Evolutionary conservation across 257 asterid species (phyloP).

Genomic region (Gentiana dahurica): DNA sequence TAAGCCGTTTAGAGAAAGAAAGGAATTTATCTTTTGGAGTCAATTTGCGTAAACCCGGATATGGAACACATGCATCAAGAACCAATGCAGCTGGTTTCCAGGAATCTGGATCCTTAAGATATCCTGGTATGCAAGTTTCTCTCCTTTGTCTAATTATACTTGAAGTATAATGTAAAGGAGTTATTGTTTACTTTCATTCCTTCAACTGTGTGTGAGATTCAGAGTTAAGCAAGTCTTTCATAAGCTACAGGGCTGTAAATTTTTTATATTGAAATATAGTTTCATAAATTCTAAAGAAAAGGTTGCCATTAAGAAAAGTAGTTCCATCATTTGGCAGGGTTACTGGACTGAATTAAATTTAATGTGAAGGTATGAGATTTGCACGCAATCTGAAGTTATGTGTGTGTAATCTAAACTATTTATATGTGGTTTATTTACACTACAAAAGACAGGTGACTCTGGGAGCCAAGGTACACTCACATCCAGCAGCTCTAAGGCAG

Average conservation of each 20-base stretch:
- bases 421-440: slow-evolving; percentile 19
- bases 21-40: slow-evolving; percentile 47
- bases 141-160: too few species aligned
- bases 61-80: slow-evolving; percentile 24
- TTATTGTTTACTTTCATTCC: too few species aligned
- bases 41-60: slow-evolving; percentile 24
- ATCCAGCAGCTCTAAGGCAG: slow-evolving; percentile 17
- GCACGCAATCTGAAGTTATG: slow-evolving; percentile 19
- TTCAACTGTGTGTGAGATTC: too few species aligned
- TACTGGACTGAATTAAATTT: neutral
- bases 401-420: slow-evolving; percentile 15
- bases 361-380: neutral
- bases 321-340: neutral
- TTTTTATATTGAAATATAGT: too few species aligned
- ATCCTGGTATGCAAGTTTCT: slow-evolving; percentile 18
- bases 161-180: too few species aligned
- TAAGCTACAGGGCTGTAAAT: neutral
- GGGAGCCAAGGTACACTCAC: slow-evolving; percentile 25
- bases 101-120: slow-evolving; percentile 18
- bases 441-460: slow-evolving; percentile 41
- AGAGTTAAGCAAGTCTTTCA: too few species aligned
- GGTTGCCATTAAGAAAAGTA: too few species aligned
- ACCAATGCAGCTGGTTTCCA: slow-evolving; percentile 15
- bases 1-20: slow-evolving; percentile 72
- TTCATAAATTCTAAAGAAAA: too few species aligned